Evolutionary conservation across 352 stramenopile species (phyloP).

Genomic region (Phytophthora agathidicida): DNA sequence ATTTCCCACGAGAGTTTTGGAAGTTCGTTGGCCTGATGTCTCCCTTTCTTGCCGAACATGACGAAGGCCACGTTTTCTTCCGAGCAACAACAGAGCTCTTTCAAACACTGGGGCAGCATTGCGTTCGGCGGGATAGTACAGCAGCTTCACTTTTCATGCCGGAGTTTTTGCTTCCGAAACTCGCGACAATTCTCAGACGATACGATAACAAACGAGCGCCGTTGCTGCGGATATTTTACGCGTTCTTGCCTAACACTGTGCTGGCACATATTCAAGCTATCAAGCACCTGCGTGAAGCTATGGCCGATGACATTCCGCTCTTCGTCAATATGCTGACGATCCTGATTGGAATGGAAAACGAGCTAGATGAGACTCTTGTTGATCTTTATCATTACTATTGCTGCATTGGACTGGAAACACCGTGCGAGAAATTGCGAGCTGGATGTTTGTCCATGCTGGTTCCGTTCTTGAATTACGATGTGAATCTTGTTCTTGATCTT

Average conservation of each 20-base stretch:
- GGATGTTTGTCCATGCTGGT: conserved; percentile 81
- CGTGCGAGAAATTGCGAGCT: conserved; percentile 79
- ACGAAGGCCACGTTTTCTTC: conserved; percentile 56
- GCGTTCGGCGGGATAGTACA: conserved; percentile 49
- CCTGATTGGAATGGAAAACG: conserved; percentile 70
- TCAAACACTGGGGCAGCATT: conserved; percentile 46
- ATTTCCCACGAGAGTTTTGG: conserved; percentile 87
- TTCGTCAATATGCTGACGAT: conserved; percentile 82
- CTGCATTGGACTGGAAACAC: conserved; percentile 77
- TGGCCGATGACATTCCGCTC: conserved; percentile 64
- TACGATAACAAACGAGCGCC: conserved; percentile 51
- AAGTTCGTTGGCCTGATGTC: conserved; percentile 62
- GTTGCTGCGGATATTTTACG: conserved; percentile 64
- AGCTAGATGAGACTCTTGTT: conserved; percentile 72
- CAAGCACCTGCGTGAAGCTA: conserved; percentile 71
- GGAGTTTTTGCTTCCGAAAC: conserved; percentile 60
- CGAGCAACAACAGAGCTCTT: conserved; percentile 38
- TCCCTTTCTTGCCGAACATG: conserved; percentile 56
- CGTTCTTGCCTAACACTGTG: conserved; percentile 57
- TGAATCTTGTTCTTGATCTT: conserved; percentile 56
- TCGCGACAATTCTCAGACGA: conserved; percentile 32
- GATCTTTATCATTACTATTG: conserved; percentile 91
- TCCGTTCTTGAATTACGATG: conserved; percentile 45
- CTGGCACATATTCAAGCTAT: conserved; percentile 78
- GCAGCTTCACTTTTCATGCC: conserved; percentile 54